These are phyloP conservation scores for Alternaria metachromatica DNA, from an alignment of 2,329 filamentous ascomycete genomes.

Conservation along the genomic window DNA sequence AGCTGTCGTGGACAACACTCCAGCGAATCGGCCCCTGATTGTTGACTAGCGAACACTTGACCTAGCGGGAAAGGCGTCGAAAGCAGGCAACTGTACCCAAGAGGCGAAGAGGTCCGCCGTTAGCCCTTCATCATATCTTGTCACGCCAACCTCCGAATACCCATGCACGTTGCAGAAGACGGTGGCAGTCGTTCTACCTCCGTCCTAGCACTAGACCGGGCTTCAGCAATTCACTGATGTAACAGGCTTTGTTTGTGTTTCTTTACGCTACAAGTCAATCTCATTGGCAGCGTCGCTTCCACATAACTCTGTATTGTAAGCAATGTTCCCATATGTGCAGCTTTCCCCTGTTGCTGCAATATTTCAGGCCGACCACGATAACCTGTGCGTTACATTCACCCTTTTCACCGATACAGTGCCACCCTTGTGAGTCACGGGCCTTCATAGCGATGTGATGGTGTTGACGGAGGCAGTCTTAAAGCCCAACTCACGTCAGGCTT, in stretches of 20 bases:
- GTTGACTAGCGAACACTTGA: conserved; percentile 9
- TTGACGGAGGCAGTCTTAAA: conserved; percentile 2
- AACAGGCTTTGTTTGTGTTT: conserved; percentile 12
- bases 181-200: conserved; percentile 24
- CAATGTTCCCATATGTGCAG: not conserved
- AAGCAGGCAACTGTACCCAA: conserved; percentile 39
- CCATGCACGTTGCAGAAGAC: conserved; percentile 29
- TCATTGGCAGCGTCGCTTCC: conserved; percentile 29
- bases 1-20: conserved; percentile 11
- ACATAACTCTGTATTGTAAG: conserved; percentile 6
- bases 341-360: not conserved
- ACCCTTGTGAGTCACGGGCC: conserved; percentile 41
- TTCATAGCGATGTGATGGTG: conserved; percentile 20
- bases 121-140: conserved; percentile 9
- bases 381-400: conserved; percentile 28
- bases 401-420: conserved; percentile 17
- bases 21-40: conserved; percentile 28
- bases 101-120: conserved; percentile 1
- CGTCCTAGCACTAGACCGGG: conserved; percentile 14
- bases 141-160: conserved; percentile 14
- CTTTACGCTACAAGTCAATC: conserved; percentile 7
- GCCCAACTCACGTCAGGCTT: conserved; percentile 7
- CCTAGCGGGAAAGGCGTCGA: conserved; percentile 29
- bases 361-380: conserved; percentile 15
- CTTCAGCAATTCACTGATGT: conserved; percentile 4